These are phyloP conservation scores for Vigna trinervia DNA, from an alignment of 306 rosid species.

Conservation along the genomic window DNA sequence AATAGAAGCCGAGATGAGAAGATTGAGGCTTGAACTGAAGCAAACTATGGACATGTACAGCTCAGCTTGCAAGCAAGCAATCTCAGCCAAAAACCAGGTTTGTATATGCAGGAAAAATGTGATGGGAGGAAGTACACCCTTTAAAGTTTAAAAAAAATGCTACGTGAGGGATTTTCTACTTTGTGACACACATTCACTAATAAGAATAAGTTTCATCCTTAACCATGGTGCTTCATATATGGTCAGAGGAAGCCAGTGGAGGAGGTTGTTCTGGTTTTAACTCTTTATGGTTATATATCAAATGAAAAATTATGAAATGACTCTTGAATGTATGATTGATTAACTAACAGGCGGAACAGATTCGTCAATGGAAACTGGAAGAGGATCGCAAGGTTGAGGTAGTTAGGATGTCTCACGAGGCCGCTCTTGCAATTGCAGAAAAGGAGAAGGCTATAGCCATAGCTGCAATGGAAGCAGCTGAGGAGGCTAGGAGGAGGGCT, in stretches of 20 bases:
- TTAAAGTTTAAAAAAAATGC: too few relatives aligned
- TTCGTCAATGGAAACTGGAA: conserved; percentile 78
- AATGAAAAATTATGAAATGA: conserved; percentile 28
- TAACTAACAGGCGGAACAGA: conserved; percentile 77
- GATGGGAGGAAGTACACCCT: background rate
- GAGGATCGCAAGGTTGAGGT: conserved; percentile 70
- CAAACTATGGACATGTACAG: conserved; percentile 98
- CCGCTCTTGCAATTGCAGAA: conserved; percentile 87
- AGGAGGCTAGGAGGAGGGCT: conserved; percentile 77
- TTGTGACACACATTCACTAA: background rate
- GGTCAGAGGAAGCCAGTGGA: background rate
- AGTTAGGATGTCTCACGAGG: conserved; percentile 77
- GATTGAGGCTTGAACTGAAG: conserved; percentile 86
- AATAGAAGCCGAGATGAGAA: conserved; percentile 84
- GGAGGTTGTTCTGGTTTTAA: conserved; percentile 21
- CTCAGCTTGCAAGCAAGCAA: conserved; percentile 98
- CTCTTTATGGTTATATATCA: background rate
- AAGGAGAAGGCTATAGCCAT: conserved; percentile 85
- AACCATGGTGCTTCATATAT: background rate
- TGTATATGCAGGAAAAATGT: background rate
- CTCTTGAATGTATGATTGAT: conserved; percentile 28
- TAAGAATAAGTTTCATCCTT: background rate
- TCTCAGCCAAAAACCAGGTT: conserved; percentile 91
- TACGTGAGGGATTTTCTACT: too few relatives aligned
- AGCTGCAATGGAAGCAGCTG: conserved; percentile 87